phyloP scores from a whole-genome alignment of 2,329 filamentous ascomycete species.

The Emergomyces orientalis region DNA sequence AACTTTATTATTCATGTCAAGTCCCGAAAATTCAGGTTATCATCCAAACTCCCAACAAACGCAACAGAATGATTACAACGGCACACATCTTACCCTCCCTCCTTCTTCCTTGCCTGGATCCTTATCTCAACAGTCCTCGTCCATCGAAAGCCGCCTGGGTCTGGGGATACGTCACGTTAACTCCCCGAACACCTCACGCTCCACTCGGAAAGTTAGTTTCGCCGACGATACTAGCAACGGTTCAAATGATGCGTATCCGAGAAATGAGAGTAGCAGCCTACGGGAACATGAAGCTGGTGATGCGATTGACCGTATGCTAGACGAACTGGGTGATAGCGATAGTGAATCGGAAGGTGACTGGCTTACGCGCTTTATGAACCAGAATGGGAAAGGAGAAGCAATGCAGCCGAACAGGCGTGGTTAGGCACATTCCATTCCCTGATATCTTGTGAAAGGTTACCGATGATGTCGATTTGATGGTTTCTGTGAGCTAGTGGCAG shows the following conservation, averaged over 20 bases:
- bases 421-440: background rate
- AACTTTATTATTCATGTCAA: conserved; percentile 43
- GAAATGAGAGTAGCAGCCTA: conserved; percentile 6
- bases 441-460: background rate
- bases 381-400: background rate
- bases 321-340: conserved; percentile 23
- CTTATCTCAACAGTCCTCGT: conserved; percentile 14
- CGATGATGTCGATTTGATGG: background rate
- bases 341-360: conserved; percentile 16
- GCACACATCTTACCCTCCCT: conserved; percentile 13
- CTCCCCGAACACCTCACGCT: background rate
- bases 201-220: conserved; percentile 17
- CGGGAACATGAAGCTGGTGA: conserved; percentile 18
- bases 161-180: background rate
- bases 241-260: background rate
- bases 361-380: conserved; percentile 9
- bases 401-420: background rate
- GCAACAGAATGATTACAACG: conserved; percentile 12
- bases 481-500: background rate
- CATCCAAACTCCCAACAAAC: conserved; percentile 29
- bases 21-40: conserved; percentile 40
- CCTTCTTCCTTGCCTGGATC: conserved; percentile 16
- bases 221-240: conserved; percentile 14
- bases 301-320: conserved; percentile 24
- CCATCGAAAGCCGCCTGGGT: conserved; percentile 12